phyloP scores from a whole-genome alignment of 345 rosid genomes.

The Chamaenerion angustifolium region DNA sequence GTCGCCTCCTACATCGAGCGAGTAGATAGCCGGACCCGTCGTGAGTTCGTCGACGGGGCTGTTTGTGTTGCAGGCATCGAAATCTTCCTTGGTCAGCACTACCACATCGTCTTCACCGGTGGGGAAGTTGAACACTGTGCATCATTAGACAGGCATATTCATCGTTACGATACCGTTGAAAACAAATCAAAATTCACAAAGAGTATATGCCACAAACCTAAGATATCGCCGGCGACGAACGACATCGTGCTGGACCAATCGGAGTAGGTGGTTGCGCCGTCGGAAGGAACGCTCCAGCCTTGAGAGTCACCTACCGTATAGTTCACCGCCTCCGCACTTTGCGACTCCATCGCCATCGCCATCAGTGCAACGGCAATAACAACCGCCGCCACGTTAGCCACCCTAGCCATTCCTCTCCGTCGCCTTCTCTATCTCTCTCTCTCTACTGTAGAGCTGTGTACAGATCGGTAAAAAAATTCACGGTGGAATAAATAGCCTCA shows the following conservation, averaged over 20 bases:
- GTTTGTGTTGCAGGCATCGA: constrained; percentile 14
- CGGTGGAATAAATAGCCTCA: too few relatives aligned
- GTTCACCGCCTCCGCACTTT: constrained; percentile 1
- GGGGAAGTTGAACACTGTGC: constrained; percentile 20
- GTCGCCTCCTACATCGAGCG: constrained; percentile 16
- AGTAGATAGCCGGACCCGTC: constrained; percentile 14
- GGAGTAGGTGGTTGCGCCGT: background rate
- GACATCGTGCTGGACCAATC: constrained; percentile 6
- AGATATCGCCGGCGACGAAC: constrained; percentile 6
- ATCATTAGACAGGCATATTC: too few relatives aligned
- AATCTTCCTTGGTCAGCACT: constrained; percentile 15
- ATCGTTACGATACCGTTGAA: too few relatives aligned
- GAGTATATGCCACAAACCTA: constrained; percentile 6
- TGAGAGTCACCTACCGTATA: constrained; percentile 8
- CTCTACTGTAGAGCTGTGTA: too few relatives aligned
- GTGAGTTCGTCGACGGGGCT: constrained; percentile 1
- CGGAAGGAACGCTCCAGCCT: constrained; percentile 7
- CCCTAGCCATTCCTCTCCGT: too few relatives aligned
- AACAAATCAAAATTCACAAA: too few relatives aligned
- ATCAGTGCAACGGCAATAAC: background rate
- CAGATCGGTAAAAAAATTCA: too few relatives aligned
- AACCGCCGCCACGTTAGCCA: too few relatives aligned
- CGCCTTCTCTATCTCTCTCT: too few relatives aligned
- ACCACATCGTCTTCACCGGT: constrained; percentile 24
- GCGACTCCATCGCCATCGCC: background rate